Evolutionary conservation across 129 eudicot species (phyloP).

Genomic region (Silybum marianum): DNA sequence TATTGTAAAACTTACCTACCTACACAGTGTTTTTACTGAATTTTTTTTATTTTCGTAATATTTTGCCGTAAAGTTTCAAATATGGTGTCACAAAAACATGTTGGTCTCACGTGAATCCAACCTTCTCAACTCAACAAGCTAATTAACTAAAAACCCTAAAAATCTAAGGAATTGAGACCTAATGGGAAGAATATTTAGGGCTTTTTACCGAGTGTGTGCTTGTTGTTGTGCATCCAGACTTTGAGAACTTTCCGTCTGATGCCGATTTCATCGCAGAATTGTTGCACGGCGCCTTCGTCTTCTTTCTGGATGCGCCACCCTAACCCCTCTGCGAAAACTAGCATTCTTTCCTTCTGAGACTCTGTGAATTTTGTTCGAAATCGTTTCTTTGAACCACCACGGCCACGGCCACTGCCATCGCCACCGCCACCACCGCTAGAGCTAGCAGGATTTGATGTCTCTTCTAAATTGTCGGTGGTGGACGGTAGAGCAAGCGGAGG

Average conservation of each 20-base stretch:
- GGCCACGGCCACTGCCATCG: too few species aligned
- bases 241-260: constrained; percentile 60
- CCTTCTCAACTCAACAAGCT: background rate
- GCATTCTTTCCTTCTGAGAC: constrained; percentile 74
- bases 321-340: constrained; percentile 46
- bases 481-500: constrained; percentile 59
- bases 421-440: too few species aligned
- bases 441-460: constrained; percentile 23
- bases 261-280: constrained; percentile 59
- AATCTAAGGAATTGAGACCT: background rate
- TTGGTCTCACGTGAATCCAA: too few species aligned
- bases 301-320: constrained; percentile 73
- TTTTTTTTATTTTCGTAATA: too few species aligned
- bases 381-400: constrained; percentile 38
- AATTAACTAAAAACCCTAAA: background rate
- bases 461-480: constrained; percentile 48
- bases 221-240: constrained; percentile 84
- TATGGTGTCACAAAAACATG: too few species aligned
- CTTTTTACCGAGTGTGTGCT: constrained; percentile 69
- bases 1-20: too few species aligned
- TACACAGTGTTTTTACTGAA: too few species aligned
- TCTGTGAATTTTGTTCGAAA: constrained; percentile 52
- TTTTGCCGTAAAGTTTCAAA: too few species aligned
- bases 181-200: constrained; percentile 16
- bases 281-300: constrained; percentile 48